Evolutionary conservation across 202 grass and related monocot genomes (phyloP).

Genomic region (Saccharum hybrid): DNA sequence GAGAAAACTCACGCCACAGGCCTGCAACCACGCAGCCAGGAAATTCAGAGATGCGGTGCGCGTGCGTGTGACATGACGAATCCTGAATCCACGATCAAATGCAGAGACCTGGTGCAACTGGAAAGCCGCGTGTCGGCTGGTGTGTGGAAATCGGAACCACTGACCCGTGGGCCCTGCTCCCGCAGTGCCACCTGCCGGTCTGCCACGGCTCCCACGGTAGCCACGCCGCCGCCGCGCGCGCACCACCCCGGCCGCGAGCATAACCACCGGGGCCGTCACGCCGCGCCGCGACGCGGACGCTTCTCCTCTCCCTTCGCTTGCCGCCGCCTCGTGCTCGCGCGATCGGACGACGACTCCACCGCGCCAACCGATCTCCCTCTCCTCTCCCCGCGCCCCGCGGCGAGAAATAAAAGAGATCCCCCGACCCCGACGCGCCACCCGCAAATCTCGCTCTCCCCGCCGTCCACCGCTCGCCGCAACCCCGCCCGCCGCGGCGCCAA

Average conservation of each 20-base stretch:
- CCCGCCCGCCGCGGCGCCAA: not conserved
- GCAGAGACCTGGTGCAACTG: not conserved
- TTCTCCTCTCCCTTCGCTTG: not conserved
- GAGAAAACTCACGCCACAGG: not conserved
- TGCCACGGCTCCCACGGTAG: not conserved
- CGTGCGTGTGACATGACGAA: not conserved
- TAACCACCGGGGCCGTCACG: slow-evolving; percentile 14
- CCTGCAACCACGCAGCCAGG: not conserved
- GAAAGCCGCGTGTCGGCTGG: not conserved
- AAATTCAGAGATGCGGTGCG: not conserved
- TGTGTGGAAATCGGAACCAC: not conserved
- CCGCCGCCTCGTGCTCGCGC: slow-evolving; percentile 33
- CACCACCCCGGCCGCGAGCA: not conserved
- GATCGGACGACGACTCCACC: slow-evolving; percentile 37
- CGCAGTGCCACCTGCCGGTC: not conserved
- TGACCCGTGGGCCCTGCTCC: slow-evolving; percentile 7
- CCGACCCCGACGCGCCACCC: slow-evolving; percentile 51
- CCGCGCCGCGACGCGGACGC: slow-evolving; percentile 16
- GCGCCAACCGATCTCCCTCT: slow-evolving; percentile 41
- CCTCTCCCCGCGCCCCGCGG: slow-evolving; percentile 20
- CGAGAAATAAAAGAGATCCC: slow-evolving; percentile 31
- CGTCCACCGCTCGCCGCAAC: not conserved
- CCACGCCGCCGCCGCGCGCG: no score
- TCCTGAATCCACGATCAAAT: not conserved
- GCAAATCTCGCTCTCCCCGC: slow-evolving; percentile 25